A percentile compares a stretch with the other conserved stretches of the same genome.
Conservation (phyloP, 225 moss, liverwort and hornwort species). For the Polytrichum commune region DNA sequence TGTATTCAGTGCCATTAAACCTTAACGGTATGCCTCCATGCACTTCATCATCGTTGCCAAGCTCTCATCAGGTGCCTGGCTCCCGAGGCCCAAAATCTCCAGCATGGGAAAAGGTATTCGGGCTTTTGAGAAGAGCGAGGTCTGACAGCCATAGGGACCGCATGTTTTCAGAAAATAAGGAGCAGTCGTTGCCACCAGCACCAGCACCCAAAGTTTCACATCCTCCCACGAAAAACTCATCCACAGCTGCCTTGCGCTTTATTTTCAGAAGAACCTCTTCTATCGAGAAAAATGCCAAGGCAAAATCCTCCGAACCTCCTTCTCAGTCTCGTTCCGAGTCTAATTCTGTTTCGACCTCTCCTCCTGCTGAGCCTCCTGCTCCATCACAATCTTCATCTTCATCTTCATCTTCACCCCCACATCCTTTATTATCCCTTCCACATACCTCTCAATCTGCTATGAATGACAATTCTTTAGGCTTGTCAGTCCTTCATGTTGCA, state of each 20-base stretch:
- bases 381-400: slow-evolving; percentile 5
- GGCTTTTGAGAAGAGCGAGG: slow-evolving; percentile 70
- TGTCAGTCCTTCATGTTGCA: slow-evolving; percentile 45
- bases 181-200: slow-evolving; percentile 6
- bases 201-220: slow-evolving; percentile 23
- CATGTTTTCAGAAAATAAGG: slow-evolving; percentile 40
- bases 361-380: slow-evolving; percentile 15
- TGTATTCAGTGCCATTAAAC: slow-evolving; percentile 41
- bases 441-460: slow-evolving; percentile 17
- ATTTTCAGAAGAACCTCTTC: slow-evolving; percentile 54
- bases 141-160: slow-evolving; percentile 82
- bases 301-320: slow-evolving; percentile 16
- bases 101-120: slow-evolving; percentile 84
- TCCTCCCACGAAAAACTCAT: slow-evolving; percentile 24
- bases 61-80: slow-evolving; percentile 28
- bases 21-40: slow-evolving; percentile 28
- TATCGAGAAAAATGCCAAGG: slow-evolving; percentile 29
- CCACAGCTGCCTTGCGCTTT: slow-evolving; percentile 46
- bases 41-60: slow-evolving; percentile 14
- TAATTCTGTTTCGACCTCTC: not conserved
- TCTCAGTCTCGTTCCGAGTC: slow-evolving; percentile 16
- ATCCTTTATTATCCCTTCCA: slow-evolving; percentile 4
- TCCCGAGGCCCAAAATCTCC: slow-evolving; percentile 58
- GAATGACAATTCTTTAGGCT: slow-evolving; percentile 13
- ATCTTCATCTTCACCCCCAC: slow-evolving; percentile 17